Base-by-base conservation (phyloP, 23 red algal species). In the Pyropia haitanensis region DNA sequence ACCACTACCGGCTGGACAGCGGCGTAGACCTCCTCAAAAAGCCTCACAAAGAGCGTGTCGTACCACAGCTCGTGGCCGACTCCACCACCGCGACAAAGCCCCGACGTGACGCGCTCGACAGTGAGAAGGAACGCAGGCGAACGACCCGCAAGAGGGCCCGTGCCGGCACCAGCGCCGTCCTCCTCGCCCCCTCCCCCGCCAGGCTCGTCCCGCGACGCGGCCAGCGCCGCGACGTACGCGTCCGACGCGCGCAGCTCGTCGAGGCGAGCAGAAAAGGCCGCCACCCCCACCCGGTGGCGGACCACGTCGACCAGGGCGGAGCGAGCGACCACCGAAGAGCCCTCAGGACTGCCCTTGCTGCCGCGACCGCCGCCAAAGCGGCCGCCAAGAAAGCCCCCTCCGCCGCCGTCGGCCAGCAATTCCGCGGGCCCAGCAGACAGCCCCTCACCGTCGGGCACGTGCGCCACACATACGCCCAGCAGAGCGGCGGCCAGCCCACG, bases 401-500 rank as follows among this genome's bases (percentile, higher is more conserved):
- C 39, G 13, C 39, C 39, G 27, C 68, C 29, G 2, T 84, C 58
- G 54, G 27, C 58, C 39, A 46, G 39, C 39, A 13, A 46, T 13
- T 46, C 39, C 39, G 39, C 39, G 39, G 39, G 39, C 65, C 3
- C 19, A 18, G 54, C 19, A 17, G 85, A 49, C 56, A 67, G 57
- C 12, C 28, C 51, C 10, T 77, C 56, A n/a, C 58, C 57, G 51
- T 84, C 68, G 15, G 65, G 53, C 21, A 61, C 52, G 48, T 30
- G 39, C 19, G 73, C 73, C 58, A 85, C 60, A 72, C 92, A 89
- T 19, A 85, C 71, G 2, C 71, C 92, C 16, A 96, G 65, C 53
- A 89, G 57, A 28, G 90, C 66, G 51, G 85, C 84, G 49, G 92
- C 83, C 33, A 96, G 76, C 51, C 92, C 92, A 5, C 81, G 84